Percentiles rank a stretch among this genome's conserved stretches.
Conservation (phyloP, 176 grass and related monocot species). For the Carex parvula region DNA sequence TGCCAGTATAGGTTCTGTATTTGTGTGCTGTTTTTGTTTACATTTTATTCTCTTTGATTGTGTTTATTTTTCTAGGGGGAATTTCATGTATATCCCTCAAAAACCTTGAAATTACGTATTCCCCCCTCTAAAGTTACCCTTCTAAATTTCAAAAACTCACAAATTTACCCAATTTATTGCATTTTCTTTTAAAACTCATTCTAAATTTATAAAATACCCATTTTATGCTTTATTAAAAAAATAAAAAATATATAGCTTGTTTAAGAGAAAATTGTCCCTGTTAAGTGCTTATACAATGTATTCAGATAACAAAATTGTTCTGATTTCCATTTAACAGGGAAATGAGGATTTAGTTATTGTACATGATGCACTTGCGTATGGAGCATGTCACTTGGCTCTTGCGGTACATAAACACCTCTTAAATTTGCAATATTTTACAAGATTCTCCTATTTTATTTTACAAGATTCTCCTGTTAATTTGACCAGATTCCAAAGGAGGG, state of each 20-base stretch:
- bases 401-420: constrained; percentile 54
- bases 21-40: not conserved
- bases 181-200: too few relatives aligned
- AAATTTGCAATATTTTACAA: constrained; percentile 16
- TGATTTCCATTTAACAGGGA: constrained; percentile 41
- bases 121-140: too few relatives aligned
- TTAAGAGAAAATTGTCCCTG: too few relatives aligned
- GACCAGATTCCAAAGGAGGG: constrained; percentile 86
- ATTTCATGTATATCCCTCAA: too few relatives aligned
- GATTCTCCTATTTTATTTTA: not conserved
- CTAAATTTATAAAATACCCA: too few relatives aligned
- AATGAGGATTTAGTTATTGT: constrained; percentile 81
- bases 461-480: constrained; percentile 13
- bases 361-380: constrained; percentile 85
- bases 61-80: not conserved
- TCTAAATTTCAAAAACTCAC: too few relatives aligned
- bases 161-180: too few relatives aligned
- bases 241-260: too few relatives aligned
- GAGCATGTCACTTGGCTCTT: constrained; percentile 77
- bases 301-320: not conserved
- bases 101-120: too few relatives aligned
- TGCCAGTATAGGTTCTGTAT: not conserved
- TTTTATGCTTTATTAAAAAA: too few relatives aligned
- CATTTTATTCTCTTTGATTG: not conserved
- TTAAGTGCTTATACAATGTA: not conserved